A percentile compares a stretch with the other conserved stretches of the same genome.
Conservation (phyloP, 306 rosid species). For the Fragaria iinumae region DNA sequence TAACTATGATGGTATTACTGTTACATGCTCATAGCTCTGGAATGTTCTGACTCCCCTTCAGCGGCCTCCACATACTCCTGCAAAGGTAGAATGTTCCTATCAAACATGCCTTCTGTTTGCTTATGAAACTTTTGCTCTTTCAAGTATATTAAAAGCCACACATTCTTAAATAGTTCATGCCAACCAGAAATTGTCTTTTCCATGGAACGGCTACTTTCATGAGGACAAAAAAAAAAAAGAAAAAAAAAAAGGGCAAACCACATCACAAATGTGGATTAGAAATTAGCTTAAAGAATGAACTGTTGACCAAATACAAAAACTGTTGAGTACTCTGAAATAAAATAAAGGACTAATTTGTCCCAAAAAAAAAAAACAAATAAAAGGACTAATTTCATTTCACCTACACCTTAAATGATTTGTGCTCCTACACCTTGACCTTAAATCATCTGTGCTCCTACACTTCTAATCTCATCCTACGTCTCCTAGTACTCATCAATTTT, state of each 20-base stretch:
- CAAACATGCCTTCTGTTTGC: constrained; percentile 5
- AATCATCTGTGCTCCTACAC: too few relatives aligned
- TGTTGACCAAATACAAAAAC: background rate
- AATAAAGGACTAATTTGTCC: too few relatives aligned
- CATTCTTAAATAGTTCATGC: background rate
- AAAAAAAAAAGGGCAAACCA: background rate
- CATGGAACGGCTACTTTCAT: background rate
- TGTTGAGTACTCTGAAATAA: background rate
- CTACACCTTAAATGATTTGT: background rate
- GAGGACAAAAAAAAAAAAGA: background rate
- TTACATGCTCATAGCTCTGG: constrained; percentile 89
- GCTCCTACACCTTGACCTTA: background rate
- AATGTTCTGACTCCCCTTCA: constrained; percentile 63
- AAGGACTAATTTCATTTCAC: background rate
- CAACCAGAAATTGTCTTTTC: background rate
- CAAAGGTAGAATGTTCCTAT: background rate
- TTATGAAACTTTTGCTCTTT: background rate
- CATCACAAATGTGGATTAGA: background rate
- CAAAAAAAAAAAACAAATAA: too few relatives aligned
- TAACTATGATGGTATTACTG: constrained; percentile 25
- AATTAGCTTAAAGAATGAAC: background rate
- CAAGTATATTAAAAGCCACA: too few relatives aligned
- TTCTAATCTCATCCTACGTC: too few relatives aligned
- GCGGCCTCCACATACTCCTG: constrained; percentile 50
- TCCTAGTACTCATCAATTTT: too few relatives aligned